These are phyloP conservation scores for Thermothelomyces thermophilus DNA, from an alignment of 2,329 filamentous ascomycete genomes.

Conservation along the genomic window DNA sequence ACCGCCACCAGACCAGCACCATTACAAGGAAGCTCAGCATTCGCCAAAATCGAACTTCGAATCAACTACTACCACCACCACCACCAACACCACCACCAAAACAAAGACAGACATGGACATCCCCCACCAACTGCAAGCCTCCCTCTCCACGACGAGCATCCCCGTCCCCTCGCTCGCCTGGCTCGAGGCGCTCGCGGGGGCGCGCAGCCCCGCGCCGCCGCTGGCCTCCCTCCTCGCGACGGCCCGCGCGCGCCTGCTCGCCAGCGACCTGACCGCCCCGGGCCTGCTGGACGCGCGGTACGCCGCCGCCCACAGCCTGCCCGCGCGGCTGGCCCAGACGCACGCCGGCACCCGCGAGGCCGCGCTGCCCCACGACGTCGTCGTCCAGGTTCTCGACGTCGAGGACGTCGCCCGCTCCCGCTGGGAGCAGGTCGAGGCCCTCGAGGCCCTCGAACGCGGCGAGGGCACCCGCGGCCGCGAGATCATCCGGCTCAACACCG, in stretches of 20 bases:
- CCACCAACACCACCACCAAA: neutral
- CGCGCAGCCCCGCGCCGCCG: slow-evolving; percentile 51
- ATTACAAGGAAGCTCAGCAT: neutral
- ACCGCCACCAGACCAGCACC: neutral
- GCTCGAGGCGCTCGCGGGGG: slow-evolving; percentile 55
- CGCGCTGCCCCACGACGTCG: slow-evolving; percentile 53
- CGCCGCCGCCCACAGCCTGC: slow-evolving; percentile 43
- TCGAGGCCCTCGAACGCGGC: slow-evolving; percentile 66
- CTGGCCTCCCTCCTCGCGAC: slow-evolving; percentile 70
- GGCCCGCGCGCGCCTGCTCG: slow-evolving; percentile 71
- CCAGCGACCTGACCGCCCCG: slow-evolving; percentile 65
- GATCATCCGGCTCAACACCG: slow-evolving; percentile 59
- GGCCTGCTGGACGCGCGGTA: slow-evolving; percentile 40
- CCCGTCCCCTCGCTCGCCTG: slow-evolving; percentile 49
- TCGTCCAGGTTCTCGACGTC: slow-evolving; percentile 79
- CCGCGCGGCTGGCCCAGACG: slow-evolving; percentile 29
- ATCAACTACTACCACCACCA: neutral
- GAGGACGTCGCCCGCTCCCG: slow-evolving; percentile 73
- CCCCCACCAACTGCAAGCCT: slow-evolving; percentile 43
- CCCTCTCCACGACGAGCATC: slow-evolving; percentile 49
- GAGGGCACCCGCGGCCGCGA: slow-evolving; percentile 71
- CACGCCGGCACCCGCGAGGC: slow-evolving; percentile 51
- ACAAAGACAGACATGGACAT: slow-evolving; percentile 29
- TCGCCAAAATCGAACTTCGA: no score
- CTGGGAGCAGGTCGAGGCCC: slow-evolving; percentile 81